Conservation (phyloP, 257 asterid genomes). For the Misopates orontium region DNA sequence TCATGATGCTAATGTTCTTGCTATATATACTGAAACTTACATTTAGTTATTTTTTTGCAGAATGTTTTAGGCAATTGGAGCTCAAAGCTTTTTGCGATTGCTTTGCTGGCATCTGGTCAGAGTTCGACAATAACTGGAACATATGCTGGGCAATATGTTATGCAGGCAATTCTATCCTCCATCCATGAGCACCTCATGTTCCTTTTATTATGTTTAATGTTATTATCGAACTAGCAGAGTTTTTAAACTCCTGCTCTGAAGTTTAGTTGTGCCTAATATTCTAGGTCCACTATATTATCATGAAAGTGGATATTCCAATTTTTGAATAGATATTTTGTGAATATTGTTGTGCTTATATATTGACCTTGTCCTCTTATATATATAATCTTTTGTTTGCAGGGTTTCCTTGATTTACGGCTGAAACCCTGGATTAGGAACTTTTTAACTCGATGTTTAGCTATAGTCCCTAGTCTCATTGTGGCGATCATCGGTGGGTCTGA, state of each 20-base stretch:
- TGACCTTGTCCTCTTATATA: neutral
- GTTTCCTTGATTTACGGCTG: constrained; percentile 85
- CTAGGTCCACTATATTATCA: no score
- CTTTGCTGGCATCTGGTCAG: constrained; percentile 96
- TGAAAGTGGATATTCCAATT: neutral
- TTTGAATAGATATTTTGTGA: neutral
- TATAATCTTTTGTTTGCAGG: constrained; percentile 42
- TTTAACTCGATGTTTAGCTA: constrained; percentile 85
- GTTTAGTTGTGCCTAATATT: neutral
- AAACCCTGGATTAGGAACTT: constrained; percentile 92
- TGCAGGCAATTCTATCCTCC: constrained; percentile 61
- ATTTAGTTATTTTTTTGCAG: constrained; percentile 35
- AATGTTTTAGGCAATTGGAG: constrained; percentile 91
- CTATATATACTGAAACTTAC: neutral
- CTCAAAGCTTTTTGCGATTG: constrained; percentile 92
- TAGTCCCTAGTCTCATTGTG: constrained; percentile 83
- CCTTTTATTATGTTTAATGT: neutral
- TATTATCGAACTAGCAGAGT: no score
- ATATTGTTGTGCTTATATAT: neutral
- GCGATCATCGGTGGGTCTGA: constrained; percentile 80
- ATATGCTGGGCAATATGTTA: constrained; percentile 94
- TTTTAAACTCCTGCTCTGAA: neutral
- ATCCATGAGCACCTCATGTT: neutral
- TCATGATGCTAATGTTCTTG: neutral
- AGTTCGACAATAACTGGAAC: constrained; percentile 98